These are phyloP conservation scores for Zymoseptoria pseudotritici DNA, from an alignment of 2,329 filamentous ascomycete species.

Conservation along the genomic window DNA sequence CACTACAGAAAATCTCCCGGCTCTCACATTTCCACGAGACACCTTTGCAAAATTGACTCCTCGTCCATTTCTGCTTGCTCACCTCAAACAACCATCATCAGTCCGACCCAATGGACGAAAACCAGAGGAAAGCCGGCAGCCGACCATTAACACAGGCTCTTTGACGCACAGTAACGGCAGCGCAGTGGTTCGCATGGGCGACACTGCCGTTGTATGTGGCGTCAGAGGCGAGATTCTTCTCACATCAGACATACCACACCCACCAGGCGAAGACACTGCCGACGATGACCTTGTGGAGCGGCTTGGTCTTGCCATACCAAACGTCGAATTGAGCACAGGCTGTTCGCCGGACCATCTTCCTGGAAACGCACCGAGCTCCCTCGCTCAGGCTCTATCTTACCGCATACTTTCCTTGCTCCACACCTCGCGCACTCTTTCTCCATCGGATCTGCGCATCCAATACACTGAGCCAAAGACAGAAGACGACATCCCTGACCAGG, in stretches of 20 bases:
- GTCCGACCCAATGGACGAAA: conserved; percentile 75
- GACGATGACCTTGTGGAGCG: conserved; percentile 33
- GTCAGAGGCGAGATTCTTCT: conserved; percentile 78
- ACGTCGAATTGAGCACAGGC: conserved; percentile 86
- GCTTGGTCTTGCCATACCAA: conserved; percentile 75
- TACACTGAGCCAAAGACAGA: conserved; percentile 40
- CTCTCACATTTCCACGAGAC: conserved; percentile 50
- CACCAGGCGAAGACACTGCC: conserved; percentile 28
- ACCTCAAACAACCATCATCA: conserved; percentile 61
- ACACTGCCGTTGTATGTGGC: conserved; percentile 91
- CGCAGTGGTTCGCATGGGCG: conserved; percentile 77
- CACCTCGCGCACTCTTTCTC: conserved; percentile 58
- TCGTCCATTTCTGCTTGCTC: conserved; percentile 80
- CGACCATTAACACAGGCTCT: conserved; percentile 74
- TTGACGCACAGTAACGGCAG: conserved; percentile 86
- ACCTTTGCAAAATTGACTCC: conserved; percentile 87
- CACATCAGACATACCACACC: conserved; percentile 65
- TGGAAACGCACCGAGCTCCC: conserved; percentile 67
- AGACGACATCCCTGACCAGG: conserved; percentile 38
- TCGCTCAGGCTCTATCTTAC: conserved; percentile 80
- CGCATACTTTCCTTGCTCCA: conserved; percentile 71
- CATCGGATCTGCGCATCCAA: conserved; percentile 62
- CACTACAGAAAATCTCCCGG: conserved; percentile 9
- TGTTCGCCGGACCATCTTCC: conserved; percentile 80
- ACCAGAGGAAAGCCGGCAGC: conserved; percentile 60